Percentiles rank a stretch among this genome's conserved stretches.
These are phyloP conservation scores for Mycena olivaceomarginata DNA, from an alignment of 768 basidiomycete species.

Conservation along the genomic window DNA sequence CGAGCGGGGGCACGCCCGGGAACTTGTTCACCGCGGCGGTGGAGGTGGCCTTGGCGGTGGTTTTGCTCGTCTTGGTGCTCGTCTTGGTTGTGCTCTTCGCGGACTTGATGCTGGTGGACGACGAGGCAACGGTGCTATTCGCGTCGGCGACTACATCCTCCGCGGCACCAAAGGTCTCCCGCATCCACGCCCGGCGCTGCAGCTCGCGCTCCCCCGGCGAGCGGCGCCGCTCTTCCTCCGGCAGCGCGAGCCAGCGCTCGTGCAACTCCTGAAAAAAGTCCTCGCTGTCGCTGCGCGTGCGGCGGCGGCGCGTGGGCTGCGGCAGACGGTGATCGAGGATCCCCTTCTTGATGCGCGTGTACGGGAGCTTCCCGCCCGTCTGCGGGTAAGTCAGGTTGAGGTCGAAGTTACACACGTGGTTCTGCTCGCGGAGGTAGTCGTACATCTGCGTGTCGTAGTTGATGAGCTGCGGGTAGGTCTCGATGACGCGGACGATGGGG, in stretches of 20 bases:
- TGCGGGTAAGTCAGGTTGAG: constrained; percentile 85
- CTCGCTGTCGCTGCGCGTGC: constrained; percentile 2
- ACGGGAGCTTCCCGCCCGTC: constrained; percentile 50
- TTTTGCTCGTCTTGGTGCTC: constrained; percentile 11
- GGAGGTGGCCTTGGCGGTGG: neutral
- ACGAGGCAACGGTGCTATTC: neutral
- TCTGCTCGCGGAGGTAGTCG: constrained; percentile 81
- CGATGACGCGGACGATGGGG: constrained; percentile 54
- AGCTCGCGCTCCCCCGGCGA: constrained; percentile 23
- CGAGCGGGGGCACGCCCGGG: constrained; percentile 37
- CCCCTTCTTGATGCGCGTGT: constrained; percentile 28
- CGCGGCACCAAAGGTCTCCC: constrained; percentile 11
- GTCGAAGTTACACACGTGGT: constrained; percentile 77
- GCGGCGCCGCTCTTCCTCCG: neutral
- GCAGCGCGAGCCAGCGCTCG: constrained; percentile 28
- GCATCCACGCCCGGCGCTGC: constrained; percentile 11
- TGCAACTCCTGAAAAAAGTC: constrained; percentile 31
- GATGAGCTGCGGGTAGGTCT: constrained; percentile 86
- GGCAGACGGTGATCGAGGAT: constrained; percentile 28
- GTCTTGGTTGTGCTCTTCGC: neutral
- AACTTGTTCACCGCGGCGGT: neutral
- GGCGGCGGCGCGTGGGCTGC: constrained; percentile 55
- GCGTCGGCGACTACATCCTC: neutral
- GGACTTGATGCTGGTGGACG: neutral
- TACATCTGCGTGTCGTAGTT: constrained; percentile 80